Percentiles rank a stretch among this genome's conserved stretches.
Conservation (phyloP, 2,329 filamentous ascomycete genomes). For the Pseudogymnoascus sp. region DNA sequence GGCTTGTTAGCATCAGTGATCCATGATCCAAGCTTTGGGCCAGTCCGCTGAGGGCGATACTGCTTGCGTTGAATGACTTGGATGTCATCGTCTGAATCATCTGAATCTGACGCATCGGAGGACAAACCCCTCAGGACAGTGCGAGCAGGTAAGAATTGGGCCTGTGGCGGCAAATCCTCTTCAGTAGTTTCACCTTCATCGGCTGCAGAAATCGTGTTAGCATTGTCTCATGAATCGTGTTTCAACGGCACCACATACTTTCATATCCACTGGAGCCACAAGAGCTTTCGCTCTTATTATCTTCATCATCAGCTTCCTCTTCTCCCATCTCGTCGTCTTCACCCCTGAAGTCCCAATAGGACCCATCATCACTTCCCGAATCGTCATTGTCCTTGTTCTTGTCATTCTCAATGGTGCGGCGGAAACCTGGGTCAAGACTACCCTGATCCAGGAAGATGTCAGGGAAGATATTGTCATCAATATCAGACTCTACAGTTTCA, state of each 20-base stretch:
- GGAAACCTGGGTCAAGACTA: slow-evolving; percentile 61
- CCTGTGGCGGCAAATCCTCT: slow-evolving; percentile 42
- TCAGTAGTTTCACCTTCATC: slow-evolving; percentile 54
- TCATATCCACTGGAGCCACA: slow-evolving; percentile 45
- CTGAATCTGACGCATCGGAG: slow-evolving; percentile 30
- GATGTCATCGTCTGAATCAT: slow-evolving; percentile 32
- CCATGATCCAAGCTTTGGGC: slow-evolving; percentile 28
- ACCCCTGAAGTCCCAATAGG: slow-evolving; percentile 20
- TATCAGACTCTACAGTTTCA: slow-evolving; percentile 54
- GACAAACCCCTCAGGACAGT: slow-evolving; percentile 42
- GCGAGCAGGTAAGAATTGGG: slow-evolving; percentile 37
- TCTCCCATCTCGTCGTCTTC: slow-evolving; percentile 21
- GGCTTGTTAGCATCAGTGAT: slow-evolving; percentile 27
- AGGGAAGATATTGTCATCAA: slow-evolving; percentile 53
- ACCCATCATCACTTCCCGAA: slow-evolving; percentile 17
- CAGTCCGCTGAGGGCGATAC: slow-evolving; percentile 17
- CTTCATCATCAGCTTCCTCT: slow-evolving; percentile 34
- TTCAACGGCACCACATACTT: slow-evolving; percentile 37
- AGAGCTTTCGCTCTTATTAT: slow-evolving; percentile 28
- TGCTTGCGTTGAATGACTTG: slow-evolving; percentile 22
- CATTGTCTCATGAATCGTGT: slow-evolving; percentile 20
- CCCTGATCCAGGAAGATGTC: slow-evolving; percentile 73
- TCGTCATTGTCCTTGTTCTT: slow-evolving; percentile 35
- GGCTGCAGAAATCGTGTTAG: slow-evolving; percentile 39
- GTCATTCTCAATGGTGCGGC: slow-evolving; percentile 66